These are phyloP conservation scores for Cryptococcus sp. DNA, from an alignment of 1,284 basidiomycete genomes.

Conservation along the genomic window DNA sequence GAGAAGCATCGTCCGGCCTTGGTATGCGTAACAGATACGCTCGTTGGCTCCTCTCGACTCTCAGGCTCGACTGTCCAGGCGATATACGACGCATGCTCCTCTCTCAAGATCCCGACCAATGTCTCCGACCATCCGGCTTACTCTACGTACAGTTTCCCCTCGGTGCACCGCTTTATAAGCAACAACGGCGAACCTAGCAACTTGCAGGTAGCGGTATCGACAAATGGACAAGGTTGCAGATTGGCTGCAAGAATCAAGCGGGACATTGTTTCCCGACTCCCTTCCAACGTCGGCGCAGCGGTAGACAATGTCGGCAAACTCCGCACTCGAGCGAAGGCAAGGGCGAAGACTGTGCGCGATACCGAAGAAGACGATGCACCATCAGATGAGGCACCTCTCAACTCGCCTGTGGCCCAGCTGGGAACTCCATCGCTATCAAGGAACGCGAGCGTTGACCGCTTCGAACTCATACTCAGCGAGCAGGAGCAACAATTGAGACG, in stretches of 20 bases:
- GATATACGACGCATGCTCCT: constrained; percentile 61
- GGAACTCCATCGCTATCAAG: constrained; percentile 30
- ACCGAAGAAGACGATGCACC: constrained; percentile 28
- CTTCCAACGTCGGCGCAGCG: constrained; percentile 72
- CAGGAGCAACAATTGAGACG: constrained; percentile 62
- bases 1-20: constrained; percentile 55
- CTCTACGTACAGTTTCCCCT: constrained; percentile 87
- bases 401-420: constrained; percentile 73
- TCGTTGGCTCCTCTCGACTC: constrained; percentile 55
- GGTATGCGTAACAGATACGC: constrained; percentile 72
- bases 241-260: constrained; percentile 77
- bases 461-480: constrained; percentile 20
- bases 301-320: constrained; percentile 75
- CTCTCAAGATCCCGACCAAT: constrained; percentile 74
- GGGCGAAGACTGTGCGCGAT: constrained; percentile 13
- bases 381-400: constrained; percentile 68
- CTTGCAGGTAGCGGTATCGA: constrained; percentile 84
- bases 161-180: constrained; percentile 75
- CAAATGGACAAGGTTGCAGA: constrained; percentile 89
- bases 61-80: constrained; percentile 59
- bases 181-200: constrained; percentile 56
- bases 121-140: constrained; percentile 81
- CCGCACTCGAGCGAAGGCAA: constrained; percentile 63
- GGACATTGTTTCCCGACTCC: constrained; percentile 76
- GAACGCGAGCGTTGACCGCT: constrained; percentile 12